Conservation (phyloP, 2,329 filamentous ascomycete genomes). For the Spiromastix sp. region DNA sequence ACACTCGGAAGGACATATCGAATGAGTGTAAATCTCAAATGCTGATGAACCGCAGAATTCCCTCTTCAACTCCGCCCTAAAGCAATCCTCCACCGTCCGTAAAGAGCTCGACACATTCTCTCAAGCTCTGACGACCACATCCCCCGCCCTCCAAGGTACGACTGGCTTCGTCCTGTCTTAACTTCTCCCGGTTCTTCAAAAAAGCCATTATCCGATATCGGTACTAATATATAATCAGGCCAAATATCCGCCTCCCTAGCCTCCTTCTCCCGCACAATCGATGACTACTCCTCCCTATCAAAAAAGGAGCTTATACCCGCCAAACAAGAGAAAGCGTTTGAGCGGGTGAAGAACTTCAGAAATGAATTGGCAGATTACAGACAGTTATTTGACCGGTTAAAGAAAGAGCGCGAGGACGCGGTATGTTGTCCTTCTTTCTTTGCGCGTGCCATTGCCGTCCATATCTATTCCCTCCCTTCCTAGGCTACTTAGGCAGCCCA, state of each 20-base stretch:
- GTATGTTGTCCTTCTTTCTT: constrained; percentile 26
- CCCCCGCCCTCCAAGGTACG: constrained; percentile 51
- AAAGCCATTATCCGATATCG: not conserved
- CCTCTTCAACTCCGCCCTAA: constrained; percentile 74
- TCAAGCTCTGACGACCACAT: constrained; percentile 45
- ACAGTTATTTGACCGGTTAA: constrained; percentile 64
- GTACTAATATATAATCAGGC: constrained; percentile 30
- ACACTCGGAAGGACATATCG: no score
- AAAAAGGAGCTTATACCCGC: constrained; percentile 81
- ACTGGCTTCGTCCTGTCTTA: no score
- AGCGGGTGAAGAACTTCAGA: constrained; percentile 77
- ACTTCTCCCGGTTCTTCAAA: not conserved
- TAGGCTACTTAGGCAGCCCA: not conserved
- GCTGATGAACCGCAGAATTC: no score
- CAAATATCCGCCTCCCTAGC: constrained; percentile 70
- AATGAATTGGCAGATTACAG: constrained; percentile 72
- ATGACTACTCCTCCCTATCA: constrained; percentile 79
- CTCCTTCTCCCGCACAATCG: constrained; percentile 77
- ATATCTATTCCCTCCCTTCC: not conserved
- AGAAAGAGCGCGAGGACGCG: constrained; percentile 65
- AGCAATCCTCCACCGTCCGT: constrained; percentile 71
- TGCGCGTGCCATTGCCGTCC: not conserved
- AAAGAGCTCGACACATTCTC: constrained; percentile 64
- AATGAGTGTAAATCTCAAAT: no score
- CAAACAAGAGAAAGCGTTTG: constrained; percentile 84